Base-by-base conservation (phyloP, 768 basidiomycete genomes). In the Clitopilus hobsonii region DNA sequence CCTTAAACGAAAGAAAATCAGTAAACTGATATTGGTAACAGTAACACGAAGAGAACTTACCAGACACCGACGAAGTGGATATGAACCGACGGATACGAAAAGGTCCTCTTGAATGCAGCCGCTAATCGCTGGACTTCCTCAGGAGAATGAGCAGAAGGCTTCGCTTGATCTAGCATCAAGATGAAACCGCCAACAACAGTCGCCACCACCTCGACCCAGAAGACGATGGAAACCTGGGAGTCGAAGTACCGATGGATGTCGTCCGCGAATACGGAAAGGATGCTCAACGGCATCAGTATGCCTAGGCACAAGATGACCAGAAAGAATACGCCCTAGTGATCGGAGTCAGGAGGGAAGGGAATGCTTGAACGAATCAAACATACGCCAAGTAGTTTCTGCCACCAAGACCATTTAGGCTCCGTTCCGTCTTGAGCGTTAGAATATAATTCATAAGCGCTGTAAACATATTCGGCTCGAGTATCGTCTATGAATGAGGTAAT, bases 1-100 rank as follows among this genome's bases (percentile, higher is more conserved):
- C 90, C 89, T 83, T n/a, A n/a, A 49, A 10, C 22, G n/a, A 45
- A 11, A 3, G 10, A 2, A 5, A 18, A 2, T 23, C 11, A 45
- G n/a, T 45, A n/a, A n/a, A n/a, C n/a, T n/a, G n/a, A n/a, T 2
- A 20, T 11, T 18, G 41, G n/a, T 45, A 20, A 45, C 8, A 20
- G 6, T 8, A 11, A 10, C 11, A 20, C n/a, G 18, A 45, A 45
- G 18, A 18, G 16, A 5, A 16, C 41, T 20, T 23, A 45, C 41
- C 41, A 45, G 41, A 18, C 16, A 10, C 41, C 41, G 18, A 45
- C 41, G 18, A 45, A 45, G 18, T 45, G 41, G n/a, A 45, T 6
- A 20, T 45, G 41, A 45, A 45, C 41, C 10, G 41, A 45, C n/a
- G 41, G 22, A 18, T 45, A 18, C 2, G 41, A 45, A 20, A 45